Conservation (phyloP, 306 rosid genomes). For the Potentilla sterilis region DNA sequence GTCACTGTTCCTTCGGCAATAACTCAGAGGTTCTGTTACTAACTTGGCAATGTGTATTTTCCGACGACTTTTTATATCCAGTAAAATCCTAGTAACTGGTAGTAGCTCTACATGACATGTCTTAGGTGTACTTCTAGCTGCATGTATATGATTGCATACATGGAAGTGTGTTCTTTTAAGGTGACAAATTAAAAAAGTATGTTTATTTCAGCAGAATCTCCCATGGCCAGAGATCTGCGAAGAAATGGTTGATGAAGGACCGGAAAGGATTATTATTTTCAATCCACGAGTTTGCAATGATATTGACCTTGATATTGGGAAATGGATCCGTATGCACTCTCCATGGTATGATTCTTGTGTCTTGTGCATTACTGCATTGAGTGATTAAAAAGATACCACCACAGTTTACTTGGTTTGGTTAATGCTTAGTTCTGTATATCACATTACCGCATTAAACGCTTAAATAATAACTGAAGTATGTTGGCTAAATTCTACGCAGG, state of each 20-base stretch:
- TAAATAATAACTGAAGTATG: not conserved
- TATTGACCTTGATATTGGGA: conserved; percentile 75
- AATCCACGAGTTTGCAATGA: conserved; percentile 55
- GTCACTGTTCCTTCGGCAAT: conserved; percentile 51
- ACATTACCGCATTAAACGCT: not conserved
- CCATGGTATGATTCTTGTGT: conserved; percentile 57
- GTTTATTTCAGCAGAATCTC: conserved; percentile 36
- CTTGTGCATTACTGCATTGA: not conserved
- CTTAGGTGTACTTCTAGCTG: not conserved
- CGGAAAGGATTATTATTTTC: conserved; percentile 54
- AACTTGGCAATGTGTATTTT: conserved; percentile 7
- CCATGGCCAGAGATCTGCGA: conserved; percentile 21
- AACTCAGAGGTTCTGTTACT: conserved; percentile 48
- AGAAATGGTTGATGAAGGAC: conserved; percentile 27
- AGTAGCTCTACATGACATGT: not conserved
- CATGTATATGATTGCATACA: not conserved
- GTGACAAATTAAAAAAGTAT: conserved; percentile 9
- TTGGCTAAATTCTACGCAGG: conserved; percentile 46
- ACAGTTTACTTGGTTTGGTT: not conserved
- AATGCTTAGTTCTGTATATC: conserved; percentile 1
- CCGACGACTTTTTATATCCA: not conserved
- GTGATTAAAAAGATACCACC: not conserved
- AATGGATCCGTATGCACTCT: conserved; percentile 53
- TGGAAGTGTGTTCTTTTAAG: not conserved
- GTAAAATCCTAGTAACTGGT: not conserved